Base-by-base conservation (phyloP, 1,284 basidiomycete species). In the Caloboletus inedulis region DNA sequence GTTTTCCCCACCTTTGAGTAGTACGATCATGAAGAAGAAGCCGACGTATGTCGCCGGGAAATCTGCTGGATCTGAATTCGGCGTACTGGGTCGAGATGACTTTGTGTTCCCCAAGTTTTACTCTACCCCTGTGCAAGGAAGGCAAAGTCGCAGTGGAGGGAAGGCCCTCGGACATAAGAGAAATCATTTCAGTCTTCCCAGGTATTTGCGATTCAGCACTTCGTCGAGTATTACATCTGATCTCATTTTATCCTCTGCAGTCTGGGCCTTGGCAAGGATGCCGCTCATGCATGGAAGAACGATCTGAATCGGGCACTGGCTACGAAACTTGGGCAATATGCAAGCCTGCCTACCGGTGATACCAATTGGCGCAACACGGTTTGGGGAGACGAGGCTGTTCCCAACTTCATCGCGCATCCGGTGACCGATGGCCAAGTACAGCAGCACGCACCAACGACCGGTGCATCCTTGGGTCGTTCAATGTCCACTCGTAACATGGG, bases 231-330 rank as follows among this genome's bases (percentile, higher is more conserved):
- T 36, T 1, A 3, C 10, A n/a, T 19, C n/a, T 52, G 27, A 57
- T 34, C 29, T 40, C 18, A 12, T 9, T 45, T 23, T 34, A 6
- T 40, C n/a, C 4, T 21, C 25, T 8, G 19, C 53, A 89, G 86
- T 59, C 74, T 88, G 46, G 76, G 82, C 57, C 79, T 88, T 42
- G 82, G 82, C 39, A 82, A 81, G 62, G 81, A 82, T 54, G 78
- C 78, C 18, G 55, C 77, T 10, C 77, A 80, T 47, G 73, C 78
- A 12, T 83, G 78, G 82, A 72, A 74, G 52, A 72, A 73, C 3
- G 82, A 84, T 10, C 65, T 82, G 39, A 73, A 76, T 56, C 72
- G 66, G 47, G 77, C 75, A 3, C 58, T 82, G 23, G 77, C 81
- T 45, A 65, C 53, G 49, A 74, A 72, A 56, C 65, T 73, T 41